Evolutionary conservation across 2,329 filamentous ascomycete species (phyloP).

Genomic region (Rutstroemia sp.): DNA sequence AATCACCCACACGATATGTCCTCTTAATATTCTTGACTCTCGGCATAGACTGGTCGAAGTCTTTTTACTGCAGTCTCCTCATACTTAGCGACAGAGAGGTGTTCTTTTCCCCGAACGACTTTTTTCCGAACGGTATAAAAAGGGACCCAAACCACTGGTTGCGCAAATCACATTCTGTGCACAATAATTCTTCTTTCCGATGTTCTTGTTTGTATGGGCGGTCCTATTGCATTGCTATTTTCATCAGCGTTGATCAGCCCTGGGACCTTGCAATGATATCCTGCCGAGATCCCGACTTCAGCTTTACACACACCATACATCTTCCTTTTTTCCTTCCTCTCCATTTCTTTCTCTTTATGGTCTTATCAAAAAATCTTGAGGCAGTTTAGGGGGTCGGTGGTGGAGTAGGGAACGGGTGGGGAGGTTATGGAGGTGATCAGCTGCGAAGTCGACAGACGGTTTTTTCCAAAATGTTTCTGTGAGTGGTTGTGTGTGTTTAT

Average conservation of each 20-base stretch:
- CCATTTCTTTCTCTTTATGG: constrained; percentile 18
- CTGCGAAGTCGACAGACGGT: constrained; percentile 13
- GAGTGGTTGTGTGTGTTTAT: neutral
- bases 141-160: constrained; percentile 19
- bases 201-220: constrained; percentile 30
- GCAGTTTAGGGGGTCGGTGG: constrained; percentile 14
- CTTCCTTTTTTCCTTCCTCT: constrained; percentile 19
- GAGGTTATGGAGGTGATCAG: constrained; percentile 18
- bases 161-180: constrained; percentile 31
- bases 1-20: constrained; percentile 32
- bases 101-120: constrained; percentile 23
- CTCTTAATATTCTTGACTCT: constrained; percentile 35
- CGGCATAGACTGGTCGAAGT: constrained; percentile 41
- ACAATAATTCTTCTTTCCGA: constrained; percentile 38
- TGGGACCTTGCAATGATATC: constrained; percentile 30
- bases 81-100: constrained; percentile 28
- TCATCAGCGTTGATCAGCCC: constrained; percentile 25
- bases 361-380: constrained; percentile 24
- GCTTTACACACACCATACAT: constrained; percentile 16
- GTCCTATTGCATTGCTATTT: constrained; percentile 31
- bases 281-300: constrained; percentile 27
- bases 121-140: constrained; percentile 17
- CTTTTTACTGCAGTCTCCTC: constrained; percentile 34
- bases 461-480: constrained; percentile 15
- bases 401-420: neutral